Evolutionary conservation across 139 green algal genomes (phyloP).

Genomic region (Tetraselmis chui): DNA sequence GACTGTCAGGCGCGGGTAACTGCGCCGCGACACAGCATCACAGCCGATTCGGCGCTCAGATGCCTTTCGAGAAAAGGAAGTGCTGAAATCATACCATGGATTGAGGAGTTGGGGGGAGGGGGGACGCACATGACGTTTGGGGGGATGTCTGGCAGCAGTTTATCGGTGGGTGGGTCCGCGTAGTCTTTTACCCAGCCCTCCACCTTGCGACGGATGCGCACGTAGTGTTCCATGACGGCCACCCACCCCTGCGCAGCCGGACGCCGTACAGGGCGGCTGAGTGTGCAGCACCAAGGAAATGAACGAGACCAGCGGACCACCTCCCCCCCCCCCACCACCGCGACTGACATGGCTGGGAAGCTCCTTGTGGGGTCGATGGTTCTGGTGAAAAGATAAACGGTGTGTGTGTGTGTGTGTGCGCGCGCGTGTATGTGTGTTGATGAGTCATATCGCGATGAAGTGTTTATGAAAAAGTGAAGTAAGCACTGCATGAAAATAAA

Average conservation of each 20-base stretch:
- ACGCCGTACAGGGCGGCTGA: too few relatives aligned
- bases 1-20: constrained; percentile 50
- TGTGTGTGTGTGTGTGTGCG: too few relatives aligned
- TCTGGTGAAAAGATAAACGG: neutral
- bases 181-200: constrained; percentile 64
- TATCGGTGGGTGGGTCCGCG: constrained; percentile 76
- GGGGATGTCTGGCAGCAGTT: constrained; percentile 83
- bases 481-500: too few relatives aligned
- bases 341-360: neutral
- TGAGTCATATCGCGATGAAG: too few relatives aligned
- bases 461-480: too few relatives aligned
- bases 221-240: constrained; percentile 46
- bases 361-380: neutral
- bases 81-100: too few relatives aligned
- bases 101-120: too few relatives aligned
- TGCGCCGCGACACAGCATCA: too few relatives aligned
- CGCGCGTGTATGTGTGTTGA: too few relatives aligned
- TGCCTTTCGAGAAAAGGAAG: too few relatives aligned
- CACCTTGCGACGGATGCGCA: constrained; percentile 37
- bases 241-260: constrained; percentile 52
- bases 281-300: too few relatives aligned
- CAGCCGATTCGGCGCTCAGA: too few relatives aligned
- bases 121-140: constrained; percentile 36
- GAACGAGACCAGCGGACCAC: neutral
- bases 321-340: neutral